These are phyloP conservation scores for Spergularia marina DNA, from an alignment of 148 eudicot genomes.

Conservation along the genomic window DNA sequence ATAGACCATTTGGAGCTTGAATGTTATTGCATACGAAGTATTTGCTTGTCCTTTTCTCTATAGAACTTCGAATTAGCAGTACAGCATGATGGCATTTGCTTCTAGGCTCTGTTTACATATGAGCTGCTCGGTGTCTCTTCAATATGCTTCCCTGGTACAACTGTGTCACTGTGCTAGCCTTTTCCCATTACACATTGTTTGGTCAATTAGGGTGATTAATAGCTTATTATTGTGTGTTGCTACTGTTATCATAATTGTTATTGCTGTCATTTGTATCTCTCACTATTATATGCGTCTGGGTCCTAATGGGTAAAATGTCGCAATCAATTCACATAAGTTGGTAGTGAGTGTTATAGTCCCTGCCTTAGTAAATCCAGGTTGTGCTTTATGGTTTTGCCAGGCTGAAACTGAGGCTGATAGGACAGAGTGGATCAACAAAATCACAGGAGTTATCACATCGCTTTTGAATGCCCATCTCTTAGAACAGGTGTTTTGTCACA, in stretches of 20 bases:
- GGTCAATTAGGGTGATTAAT: too few species aligned
- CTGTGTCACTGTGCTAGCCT: background rate
- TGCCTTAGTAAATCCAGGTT: background rate
- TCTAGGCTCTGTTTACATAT: too few species aligned
- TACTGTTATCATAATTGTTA: background rate
- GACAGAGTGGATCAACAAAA: constrained; percentile 86
- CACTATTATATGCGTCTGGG: background rate
- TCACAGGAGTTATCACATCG: constrained; percentile 80
- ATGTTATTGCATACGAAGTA: too few species aligned
- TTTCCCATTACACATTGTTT: background rate
- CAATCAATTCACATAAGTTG: background rate
- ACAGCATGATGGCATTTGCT: too few species aligned
- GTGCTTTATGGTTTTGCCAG: constrained; percentile 42
- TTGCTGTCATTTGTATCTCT: background rate
- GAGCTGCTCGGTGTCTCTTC: too few species aligned
- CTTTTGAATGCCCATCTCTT: constrained; percentile 78
- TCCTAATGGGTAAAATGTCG: background rate
- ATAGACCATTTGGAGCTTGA: too few species aligned
- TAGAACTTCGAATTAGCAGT: too few species aligned
- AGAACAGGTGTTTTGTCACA: constrained; percentile 50
- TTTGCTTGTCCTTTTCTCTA: too few species aligned
- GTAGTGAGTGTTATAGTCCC: constrained; percentile 7
- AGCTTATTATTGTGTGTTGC: too few species aligned
- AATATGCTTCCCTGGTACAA: too few species aligned
- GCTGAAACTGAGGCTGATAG: constrained; percentile 95